These are phyloP conservation scores for Cyclostephanos tholiformis DNA, from an alignment of 108 stramenopile species.

Conservation along the genomic window DNA sequence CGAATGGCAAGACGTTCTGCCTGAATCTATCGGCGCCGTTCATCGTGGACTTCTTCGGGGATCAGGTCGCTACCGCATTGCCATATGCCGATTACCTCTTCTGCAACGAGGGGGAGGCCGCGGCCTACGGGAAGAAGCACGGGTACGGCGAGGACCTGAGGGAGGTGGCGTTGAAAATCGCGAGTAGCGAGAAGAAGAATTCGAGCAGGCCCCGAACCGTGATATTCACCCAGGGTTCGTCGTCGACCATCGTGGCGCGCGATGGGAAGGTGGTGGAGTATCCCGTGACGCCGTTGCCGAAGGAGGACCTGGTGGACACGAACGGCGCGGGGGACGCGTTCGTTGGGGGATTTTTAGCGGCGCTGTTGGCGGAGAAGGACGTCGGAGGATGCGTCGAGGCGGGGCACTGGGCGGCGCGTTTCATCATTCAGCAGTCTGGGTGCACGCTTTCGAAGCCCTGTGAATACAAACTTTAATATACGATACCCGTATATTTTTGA, in stretches of 20 bases:
- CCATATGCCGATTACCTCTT: slow-evolving; percentile 97
- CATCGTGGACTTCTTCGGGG: slow-evolving; percentile 97
- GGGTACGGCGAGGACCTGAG: slow-evolving; percentile 90
- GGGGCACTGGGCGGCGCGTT: slow-evolving; percentile 95
- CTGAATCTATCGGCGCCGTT: slow-evolving; percentile 99
- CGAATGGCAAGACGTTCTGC: slow-evolving; percentile 90
- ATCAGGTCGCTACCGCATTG: slow-evolving; percentile 91
- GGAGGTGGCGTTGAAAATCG: slow-evolving; percentile 89
- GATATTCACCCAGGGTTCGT: slow-evolving; percentile 96
- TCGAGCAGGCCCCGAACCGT: slow-evolving; percentile 83
- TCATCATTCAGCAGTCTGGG: slow-evolving; percentile 96
- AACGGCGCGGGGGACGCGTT: slow-evolving; percentile 99
- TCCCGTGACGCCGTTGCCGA: slow-evolving; percentile 83
- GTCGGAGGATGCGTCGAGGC: slow-evolving; percentile 93
- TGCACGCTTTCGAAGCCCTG: slow-evolving; percentile 84
- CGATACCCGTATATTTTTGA: not conserved
- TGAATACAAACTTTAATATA: slow-evolving; percentile 60
- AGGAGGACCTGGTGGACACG: slow-evolving; percentile 95
- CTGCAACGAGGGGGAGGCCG: slow-evolving; percentile 99
- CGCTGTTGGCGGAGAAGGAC: slow-evolving; percentile 74
- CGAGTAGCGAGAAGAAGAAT: slow-evolving; percentile 89
- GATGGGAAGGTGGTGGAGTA: slow-evolving; percentile 89
- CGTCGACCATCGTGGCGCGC: slow-evolving; percentile 93
- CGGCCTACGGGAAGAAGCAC: slow-evolving; percentile 94
- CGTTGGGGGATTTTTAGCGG: slow-evolving; percentile 97